Conservation (phyloP, 495 filamentous ascomycete species). For the Usnea hakonensis region DNA sequence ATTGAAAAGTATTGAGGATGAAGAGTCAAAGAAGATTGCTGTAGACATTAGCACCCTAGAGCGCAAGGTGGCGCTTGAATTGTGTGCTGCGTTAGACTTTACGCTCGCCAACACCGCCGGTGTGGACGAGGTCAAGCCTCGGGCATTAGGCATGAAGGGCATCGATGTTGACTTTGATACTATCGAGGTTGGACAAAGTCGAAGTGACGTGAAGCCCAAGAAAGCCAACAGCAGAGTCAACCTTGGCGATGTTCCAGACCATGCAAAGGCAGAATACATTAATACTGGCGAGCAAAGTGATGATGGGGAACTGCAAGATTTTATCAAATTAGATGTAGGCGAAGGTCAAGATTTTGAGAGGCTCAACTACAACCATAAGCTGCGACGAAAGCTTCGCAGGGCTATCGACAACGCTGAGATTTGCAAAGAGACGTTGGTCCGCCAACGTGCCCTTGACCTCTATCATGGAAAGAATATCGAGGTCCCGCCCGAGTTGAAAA, state of each 20-base stretch:
- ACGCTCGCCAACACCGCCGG: slow-evolving; percentile 25
- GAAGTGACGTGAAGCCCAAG: slow-evolving; percentile 13
- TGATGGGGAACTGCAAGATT: slow-evolving; percentile 14
- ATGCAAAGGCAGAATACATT: slow-evolving; percentile 14
- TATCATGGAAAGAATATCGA: slow-evolving; percentile 8
- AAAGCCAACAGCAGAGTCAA: slow-evolving; percentile 20
- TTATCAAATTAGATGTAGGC: slow-evolving; percentile 23
- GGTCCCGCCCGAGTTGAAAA: slow-evolving; percentile 16
- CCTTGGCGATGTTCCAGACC: slow-evolving; percentile 19
- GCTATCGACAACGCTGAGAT: slow-evolving; percentile 25
- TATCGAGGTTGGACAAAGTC: slow-evolving; percentile 17
- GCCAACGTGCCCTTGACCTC: slow-evolving; percentile 20
- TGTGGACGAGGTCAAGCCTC: slow-evolving; percentile 25
- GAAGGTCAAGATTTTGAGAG: slow-evolving; percentile 20
- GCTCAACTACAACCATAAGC: slow-evolving; percentile 25
- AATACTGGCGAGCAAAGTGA: background rate
- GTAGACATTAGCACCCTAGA: slow-evolving; percentile 22
- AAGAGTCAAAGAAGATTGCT: slow-evolving; percentile 27
- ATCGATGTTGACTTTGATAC: slow-evolving; percentile 26
- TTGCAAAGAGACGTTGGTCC: slow-evolving; percentile 23
- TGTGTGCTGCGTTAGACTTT: slow-evolving; percentile 23
- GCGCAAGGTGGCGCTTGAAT: slow-evolving; percentile 21
- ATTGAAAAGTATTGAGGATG: slow-evolving; percentile 22
- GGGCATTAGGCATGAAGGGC: slow-evolving; percentile 25
- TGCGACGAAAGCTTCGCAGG: slow-evolving; percentile 26